phyloP scores from a whole-genome alignment of 306 rosid genomes.

The Rosa multiflora region DNA sequence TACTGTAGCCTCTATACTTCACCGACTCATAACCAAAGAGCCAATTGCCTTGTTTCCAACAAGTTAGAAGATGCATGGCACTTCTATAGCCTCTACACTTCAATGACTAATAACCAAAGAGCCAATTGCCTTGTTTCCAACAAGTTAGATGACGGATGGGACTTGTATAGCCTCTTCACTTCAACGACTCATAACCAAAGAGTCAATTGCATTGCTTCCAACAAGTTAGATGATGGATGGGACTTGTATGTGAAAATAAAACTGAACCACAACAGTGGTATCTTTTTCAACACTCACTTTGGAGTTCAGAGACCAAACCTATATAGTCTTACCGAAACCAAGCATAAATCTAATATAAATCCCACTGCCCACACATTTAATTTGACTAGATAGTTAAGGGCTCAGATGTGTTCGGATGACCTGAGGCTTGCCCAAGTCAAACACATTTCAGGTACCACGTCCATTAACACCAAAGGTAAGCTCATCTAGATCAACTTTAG shows the following conservation, averaged over 20 bases:
- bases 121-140: background rate
- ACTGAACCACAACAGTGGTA: background rate
- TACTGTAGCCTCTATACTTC: background rate
- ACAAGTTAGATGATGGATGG: background rate
- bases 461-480: background rate
- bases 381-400: background rate
- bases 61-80: background rate
- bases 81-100: background rate
- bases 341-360: background rate
- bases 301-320: background rate
- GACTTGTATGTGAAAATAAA: background rate
- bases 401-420: background rate
- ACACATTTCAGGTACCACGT: background rate
- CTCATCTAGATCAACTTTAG: background rate
- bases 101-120: background rate
- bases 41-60: background rate
- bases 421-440: background rate
- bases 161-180: background rate
- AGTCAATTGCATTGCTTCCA: background rate
- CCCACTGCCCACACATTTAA: background rate
- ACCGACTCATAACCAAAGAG: background rate
- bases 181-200: background rate
- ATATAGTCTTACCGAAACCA: background rate
- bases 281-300: background rate
- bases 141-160: background rate